A percentile compares a stretch with the other conserved stretches of the same genome.
Conservation (phyloP, 1,284 basidiomycete species). For the Golubevia sp. region DNA sequence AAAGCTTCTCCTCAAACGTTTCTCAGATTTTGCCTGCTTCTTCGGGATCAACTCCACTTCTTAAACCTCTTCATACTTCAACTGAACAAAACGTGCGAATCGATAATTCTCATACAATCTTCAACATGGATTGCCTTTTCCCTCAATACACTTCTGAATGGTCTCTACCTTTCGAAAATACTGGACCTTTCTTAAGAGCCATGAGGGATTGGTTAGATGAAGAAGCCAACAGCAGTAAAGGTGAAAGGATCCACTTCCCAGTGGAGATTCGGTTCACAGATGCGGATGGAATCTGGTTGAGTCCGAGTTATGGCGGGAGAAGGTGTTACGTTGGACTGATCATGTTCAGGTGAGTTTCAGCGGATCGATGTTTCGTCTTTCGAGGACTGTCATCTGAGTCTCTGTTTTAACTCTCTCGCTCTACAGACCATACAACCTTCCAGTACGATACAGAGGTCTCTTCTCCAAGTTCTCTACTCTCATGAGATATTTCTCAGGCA, state of each 20-base stretch:
- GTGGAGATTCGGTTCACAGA: conserved; percentile 90
- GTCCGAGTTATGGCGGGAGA: conserved; percentile 77
- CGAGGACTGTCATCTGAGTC: too few relatives aligned
- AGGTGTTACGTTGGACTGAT: conserved; percentile 96
- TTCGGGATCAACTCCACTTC: conserved; percentile 68
- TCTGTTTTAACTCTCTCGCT: background rate
- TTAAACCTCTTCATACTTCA: conserved; percentile 61
- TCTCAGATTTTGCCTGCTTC: conserved; percentile 68
- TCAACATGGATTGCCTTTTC: conserved; percentile 61
- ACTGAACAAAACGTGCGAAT: background rate
- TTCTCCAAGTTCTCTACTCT: conserved; percentile 82
- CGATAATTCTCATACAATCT: conserved; percentile 44
- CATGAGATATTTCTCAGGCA: conserved; percentile 74
- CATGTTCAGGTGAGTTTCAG: conserved; percentile 79
- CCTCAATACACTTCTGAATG: conserved; percentile 73
- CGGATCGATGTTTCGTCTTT: background rate
- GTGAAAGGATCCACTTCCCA: conserved; percentile 86
- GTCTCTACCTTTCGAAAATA: conserved; percentile 75
- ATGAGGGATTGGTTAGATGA: conserved; percentile 76
- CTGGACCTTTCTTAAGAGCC: conserved; percentile 72
- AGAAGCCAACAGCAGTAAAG: conserved; percentile 72
- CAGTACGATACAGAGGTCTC: conserved; percentile 81
- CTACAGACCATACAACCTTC: conserved; percentile 81
- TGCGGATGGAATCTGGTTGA: conserved; percentile 90
- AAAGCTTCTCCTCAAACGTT: conserved; percentile 68